Base-by-base conservation (phyloP, 1,139 yeast species). In the Spencermartinsiella ligniputridi region DNA sequence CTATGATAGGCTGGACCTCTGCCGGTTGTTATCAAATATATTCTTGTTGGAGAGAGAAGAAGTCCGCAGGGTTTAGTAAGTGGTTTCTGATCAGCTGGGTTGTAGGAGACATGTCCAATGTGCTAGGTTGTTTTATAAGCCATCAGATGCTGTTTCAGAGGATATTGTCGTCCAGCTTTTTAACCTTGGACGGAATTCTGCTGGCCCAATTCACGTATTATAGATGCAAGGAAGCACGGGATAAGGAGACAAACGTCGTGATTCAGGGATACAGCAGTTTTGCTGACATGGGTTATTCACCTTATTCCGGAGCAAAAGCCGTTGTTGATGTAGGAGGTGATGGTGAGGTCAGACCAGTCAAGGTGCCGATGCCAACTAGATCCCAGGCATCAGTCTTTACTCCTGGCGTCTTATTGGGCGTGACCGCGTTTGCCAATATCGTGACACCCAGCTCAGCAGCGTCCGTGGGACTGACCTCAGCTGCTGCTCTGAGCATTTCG, bases 11-110 rank as follows among this genome's bases (percentile, higher is more conserved):
- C 11, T 62, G 65, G 60, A 53, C 60, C 19, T 32, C 44, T 13
- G 65, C 67, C 5, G 64, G 67, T n/a, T 37, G 51, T 5, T 58
- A 62, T 46, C 67, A 62, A 48, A 53, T 61, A 24, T 57, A 49
- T 30, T 50, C 57, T 15, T 55, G 60, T 35, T 58, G 52, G 46
- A 37, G 44, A 18, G 51, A 54, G 18, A 56, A 60, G 33, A 55
- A 58, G 24, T 61, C 61, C 18, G 58, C 58, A n/a, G 66, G 67
- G n/a, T 62, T 62, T 53, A 55, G 61, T 43, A 57, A 57, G 5
- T 44, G 52, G 36, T 58, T 62, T 39, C 50, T 62, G 24, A 42
- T 48, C 15, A 54, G 64, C 40, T 62, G 65, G 62, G 56, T 62
- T 11, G 35, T 54, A 8, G 67, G 67, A 19, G 67, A 63, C 35